Conservation (phyloP, 1,139 yeast species). For the Yamadazyma triangularis region DNA sequence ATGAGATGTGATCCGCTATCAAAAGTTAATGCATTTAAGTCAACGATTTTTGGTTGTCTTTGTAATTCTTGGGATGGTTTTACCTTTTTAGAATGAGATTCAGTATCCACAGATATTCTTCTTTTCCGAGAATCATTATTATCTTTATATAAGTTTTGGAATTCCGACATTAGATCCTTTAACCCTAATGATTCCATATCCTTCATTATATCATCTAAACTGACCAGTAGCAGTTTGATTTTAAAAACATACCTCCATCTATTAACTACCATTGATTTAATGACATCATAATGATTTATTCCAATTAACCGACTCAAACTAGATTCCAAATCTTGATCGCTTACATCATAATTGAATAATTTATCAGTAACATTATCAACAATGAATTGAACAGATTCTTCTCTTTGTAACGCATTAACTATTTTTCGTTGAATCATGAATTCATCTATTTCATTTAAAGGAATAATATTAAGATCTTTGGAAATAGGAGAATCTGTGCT, state of each 20-base stretch:
- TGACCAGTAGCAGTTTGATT: constrained; percentile 23
- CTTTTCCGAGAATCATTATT: constrained; percentile 1
- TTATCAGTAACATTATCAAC: too few species aligned
- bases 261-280: too few species aligned
- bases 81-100: too few species aligned
- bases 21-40: constrained; percentile 59
- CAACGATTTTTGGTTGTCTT: constrained; percentile 53
- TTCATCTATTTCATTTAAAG: constrained; percentile 19
- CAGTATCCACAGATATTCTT: background rate
- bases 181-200: constrained; percentile 22
- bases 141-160: constrained; percentile 12
- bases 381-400: too few species aligned
- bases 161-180: constrained; percentile 22
- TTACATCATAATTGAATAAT: too few species aligned
- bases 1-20: constrained; percentile 71
- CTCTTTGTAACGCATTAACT: background rate
- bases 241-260: too few species aligned
- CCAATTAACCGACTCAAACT: too few species aligned
- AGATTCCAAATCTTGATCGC: too few species aligned
- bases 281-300: too few species aligned
- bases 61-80: constrained; percentile 3
- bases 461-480: too few species aligned
- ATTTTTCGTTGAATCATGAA: constrained; percentile 9
- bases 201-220: constrained; percentile 18
- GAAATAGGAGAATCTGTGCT: too few species aligned